Percentiles rank a stretch among this genome's conserved stretches.
These are phyloP conservation scores for Colletotrichum navitas DNA, from an alignment of 2,329 filamentous ascomycete genomes.

Conservation along the genomic window DNA sequence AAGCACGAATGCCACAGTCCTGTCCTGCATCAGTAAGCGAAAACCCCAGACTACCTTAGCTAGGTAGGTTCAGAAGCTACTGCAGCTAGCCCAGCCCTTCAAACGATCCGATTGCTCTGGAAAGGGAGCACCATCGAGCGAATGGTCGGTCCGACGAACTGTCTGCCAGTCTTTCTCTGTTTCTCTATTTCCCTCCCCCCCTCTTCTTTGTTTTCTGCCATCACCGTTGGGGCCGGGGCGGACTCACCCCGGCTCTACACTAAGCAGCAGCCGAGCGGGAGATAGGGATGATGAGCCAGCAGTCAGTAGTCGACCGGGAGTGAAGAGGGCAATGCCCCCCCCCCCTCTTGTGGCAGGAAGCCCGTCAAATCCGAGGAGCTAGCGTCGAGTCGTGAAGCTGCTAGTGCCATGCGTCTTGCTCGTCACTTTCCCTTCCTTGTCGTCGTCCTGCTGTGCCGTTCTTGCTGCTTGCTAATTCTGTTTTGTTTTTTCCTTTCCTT, in stretches of 20 bases:
- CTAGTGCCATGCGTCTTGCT: conserved; percentile 5
- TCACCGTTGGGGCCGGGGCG: conserved; percentile 4
- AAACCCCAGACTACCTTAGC: not conserved
- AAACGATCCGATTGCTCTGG: conserved; percentile 16
- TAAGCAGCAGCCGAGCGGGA: not conserved
- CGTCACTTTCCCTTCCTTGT: not conserved
- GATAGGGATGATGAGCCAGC: not conserved
- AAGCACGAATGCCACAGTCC: not conserved
- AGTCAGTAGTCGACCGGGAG: not conserved
- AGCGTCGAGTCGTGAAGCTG: not conserved
- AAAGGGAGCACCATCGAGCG: not conserved
- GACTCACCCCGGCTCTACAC: not conserved
- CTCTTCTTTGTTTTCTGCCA: not conserved
- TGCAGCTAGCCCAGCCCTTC: not conserved
- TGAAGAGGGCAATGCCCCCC: not conserved
- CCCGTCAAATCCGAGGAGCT: not conserved
- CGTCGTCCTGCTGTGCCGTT: not conserved
- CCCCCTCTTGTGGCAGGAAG: not conserved
- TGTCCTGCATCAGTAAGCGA: not conserved
- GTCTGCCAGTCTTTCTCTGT: not conserved
- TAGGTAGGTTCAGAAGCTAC: not conserved
- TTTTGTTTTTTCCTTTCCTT: not conserved
- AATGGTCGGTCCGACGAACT: conserved; percentile 8
- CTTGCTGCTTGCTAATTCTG: not conserved
- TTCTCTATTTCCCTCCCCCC: not conserved